phyloP scores from a whole-genome alignment of 257 asterid species.

The Nicotiana knightiana region DNA sequence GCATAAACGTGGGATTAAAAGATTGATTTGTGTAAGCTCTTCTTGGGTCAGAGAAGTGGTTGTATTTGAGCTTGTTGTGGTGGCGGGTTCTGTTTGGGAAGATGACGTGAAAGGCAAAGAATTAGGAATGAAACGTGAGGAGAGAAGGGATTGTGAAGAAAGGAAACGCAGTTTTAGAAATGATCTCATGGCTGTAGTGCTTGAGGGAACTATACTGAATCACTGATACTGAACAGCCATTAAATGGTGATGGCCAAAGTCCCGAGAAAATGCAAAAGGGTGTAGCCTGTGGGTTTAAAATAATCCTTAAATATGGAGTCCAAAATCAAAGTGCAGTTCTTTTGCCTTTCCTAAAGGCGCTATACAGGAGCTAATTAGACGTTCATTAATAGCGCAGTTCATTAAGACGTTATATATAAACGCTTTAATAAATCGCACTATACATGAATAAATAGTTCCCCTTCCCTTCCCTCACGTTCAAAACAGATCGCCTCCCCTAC shows the following conservation, averaged over 20 bases:
- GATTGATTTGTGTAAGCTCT: constrained; percentile 42
- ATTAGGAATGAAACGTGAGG: constrained; percentile 12
- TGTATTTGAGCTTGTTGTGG: background rate
- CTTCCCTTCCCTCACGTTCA: no score
- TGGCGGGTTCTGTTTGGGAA: background rate
- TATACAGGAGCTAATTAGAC: no score
- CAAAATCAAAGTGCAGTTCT: no score
- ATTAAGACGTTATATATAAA: no score
- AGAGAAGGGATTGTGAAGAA: constrained; percentile 7
- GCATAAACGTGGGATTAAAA: constrained; percentile 47
- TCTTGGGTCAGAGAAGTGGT: constrained; percentile 26
- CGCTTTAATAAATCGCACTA: no score
- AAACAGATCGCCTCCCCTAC: no score
- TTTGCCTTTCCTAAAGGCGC: no score
- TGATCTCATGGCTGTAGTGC: constrained; percentile 1
- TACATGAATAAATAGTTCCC: no score
- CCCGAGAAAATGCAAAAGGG: no score
- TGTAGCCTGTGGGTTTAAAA: no score
- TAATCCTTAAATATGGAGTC: no score
- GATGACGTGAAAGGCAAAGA: constrained; percentile 5
- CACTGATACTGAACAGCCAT: background rate
- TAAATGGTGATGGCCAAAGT: background rate
- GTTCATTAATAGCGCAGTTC: no score
- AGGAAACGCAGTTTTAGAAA: constrained; percentile 24
- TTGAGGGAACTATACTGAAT: background rate